Evolutionary conservation across 2,329 filamentous ascomycete species (phyloP).

Genomic region (Helotiales sp.): DNA sequence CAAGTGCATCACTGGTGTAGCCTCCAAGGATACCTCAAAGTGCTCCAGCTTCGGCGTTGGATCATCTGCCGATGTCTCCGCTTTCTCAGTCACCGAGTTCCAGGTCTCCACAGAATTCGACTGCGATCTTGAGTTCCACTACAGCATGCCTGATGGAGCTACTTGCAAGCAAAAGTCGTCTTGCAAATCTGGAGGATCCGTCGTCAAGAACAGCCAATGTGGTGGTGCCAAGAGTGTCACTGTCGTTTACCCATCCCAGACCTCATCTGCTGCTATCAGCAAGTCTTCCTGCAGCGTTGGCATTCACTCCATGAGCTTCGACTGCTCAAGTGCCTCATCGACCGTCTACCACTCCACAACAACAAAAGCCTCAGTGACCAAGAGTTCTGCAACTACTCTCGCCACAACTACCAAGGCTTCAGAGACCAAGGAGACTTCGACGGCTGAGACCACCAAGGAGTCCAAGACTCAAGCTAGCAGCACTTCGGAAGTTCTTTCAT

Average conservation of each 20-base stretch:
- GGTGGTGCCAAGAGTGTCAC: constrained; percentile 84
- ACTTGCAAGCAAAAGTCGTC: constrained; percentile 75
- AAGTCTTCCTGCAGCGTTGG: constrained; percentile 66
- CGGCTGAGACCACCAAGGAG: background rate
- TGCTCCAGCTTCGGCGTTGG: constrained; percentile 62
- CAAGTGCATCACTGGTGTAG: constrained; percentile 62
- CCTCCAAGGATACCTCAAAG: constrained; percentile 41
- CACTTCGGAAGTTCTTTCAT: constrained; percentile 7
- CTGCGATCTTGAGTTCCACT: constrained; percentile 81
- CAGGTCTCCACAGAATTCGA: constrained; percentile 74
- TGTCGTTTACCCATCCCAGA: constrained; percentile 59
- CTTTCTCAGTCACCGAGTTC: constrained; percentile 75
- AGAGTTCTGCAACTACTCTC: constrained; percentile 13
- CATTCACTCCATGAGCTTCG: constrained; percentile 73
- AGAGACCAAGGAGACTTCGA: background rate
- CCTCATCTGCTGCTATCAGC: constrained; percentile 50
- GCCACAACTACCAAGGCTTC: constrained; percentile 17
- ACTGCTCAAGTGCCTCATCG: constrained; percentile 53
- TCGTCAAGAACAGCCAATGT: constrained; percentile 82
- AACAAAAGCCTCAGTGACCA: constrained; percentile 13
- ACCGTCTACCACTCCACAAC: constrained; percentile 19
- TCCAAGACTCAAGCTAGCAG: background rate
- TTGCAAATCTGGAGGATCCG: constrained; percentile 68
- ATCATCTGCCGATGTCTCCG: constrained; percentile 42
- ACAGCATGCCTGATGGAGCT: constrained; percentile 79